phyloP scores from a whole-genome alignment of 768 basidiomycete species.

The Lentinula detonsa region DNA sequence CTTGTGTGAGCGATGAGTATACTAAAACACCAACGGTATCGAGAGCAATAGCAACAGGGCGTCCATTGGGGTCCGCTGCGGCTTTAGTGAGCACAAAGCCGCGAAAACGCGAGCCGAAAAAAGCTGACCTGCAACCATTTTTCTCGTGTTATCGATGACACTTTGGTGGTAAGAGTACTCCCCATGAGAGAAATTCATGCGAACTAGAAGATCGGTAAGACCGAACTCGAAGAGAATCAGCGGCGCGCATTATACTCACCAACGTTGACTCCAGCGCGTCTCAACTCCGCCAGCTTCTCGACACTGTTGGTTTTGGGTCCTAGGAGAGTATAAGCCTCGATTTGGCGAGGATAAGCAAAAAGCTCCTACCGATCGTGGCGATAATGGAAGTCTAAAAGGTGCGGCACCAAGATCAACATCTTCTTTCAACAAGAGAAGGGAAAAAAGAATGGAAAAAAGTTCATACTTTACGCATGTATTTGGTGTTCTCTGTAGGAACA shows the following conservation, averaged over 20 bases:
- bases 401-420: background rate
- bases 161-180: constrained; percentile 98
- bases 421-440: background rate
- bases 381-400: constrained; percentile 86
- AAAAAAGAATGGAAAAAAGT: constrained; percentile 2
- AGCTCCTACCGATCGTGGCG: constrained; percentile 83
- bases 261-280: constrained; percentile 93
- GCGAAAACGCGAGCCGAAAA: background rate
- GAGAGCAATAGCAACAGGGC: constrained; percentile 94
- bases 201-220: constrained; percentile 49
- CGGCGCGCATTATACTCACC: constrained; percentile 46
- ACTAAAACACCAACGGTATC: constrained; percentile 69
- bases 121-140: constrained; percentile 67
- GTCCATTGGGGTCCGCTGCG: constrained; percentile 64
- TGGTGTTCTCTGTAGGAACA: constrained; percentile 70
- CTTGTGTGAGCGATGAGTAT: constrained; percentile 7
- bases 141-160: constrained; percentile 95
- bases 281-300: constrained; percentile 80
- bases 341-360: constrained; percentile 3
- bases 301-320: constrained; percentile 93
- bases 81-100: background rate
- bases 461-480: constrained; percentile 85
- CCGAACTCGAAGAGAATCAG: background rate
- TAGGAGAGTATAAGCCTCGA: constrained; percentile 22
- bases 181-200: constrained; percentile 99